Percentiles rank a stretch among this genome's conserved stretches.
Evolutionary conservation across 2,329 filamentous ascomycete species (phyloP).

Genomic region (Trichoderma sp.): DNA sequence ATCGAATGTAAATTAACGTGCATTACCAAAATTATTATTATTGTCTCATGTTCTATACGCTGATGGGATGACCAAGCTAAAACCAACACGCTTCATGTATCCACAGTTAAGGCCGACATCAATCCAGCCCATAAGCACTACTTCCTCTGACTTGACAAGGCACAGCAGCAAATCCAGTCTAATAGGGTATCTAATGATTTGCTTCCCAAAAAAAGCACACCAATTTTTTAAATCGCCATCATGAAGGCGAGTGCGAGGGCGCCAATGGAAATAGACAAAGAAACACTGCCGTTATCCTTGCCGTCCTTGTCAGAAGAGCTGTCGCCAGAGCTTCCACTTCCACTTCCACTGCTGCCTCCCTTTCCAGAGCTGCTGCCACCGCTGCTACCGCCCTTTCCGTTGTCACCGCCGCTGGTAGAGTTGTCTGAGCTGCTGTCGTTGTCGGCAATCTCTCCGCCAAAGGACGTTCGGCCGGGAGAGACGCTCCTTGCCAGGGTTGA

Average conservation of each 20-base stretch:
- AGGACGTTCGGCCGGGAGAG: conserved; percentile 29
- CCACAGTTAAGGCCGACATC: background rate
- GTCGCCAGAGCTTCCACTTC: background rate
- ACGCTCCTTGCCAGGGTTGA: conserved; percentile 31
- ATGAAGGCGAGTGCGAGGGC: conserved; percentile 7
- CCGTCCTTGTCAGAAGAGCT: background rate
- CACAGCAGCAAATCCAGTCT: background rate
- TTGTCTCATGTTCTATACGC: background rate
- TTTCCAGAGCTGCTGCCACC: background rate
- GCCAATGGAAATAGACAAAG: background rate
- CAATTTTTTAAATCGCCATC: conserved; percentile 2
- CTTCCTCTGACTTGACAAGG: background rate
- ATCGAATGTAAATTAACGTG: background rate
- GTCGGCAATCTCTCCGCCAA: conserved; percentile 35
- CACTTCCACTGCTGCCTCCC: background rate
- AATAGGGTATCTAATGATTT: background rate
- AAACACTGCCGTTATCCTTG: background rate
- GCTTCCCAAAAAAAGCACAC: background rate
- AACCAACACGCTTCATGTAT: background rate
- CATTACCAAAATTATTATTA: background rate
- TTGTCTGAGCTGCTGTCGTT: conserved; percentile 9
- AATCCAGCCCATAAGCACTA: conserved; percentile 2
- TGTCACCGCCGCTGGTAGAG: background rate
- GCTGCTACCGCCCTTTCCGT: background rate
- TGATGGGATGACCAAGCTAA: background rate